Base-by-base conservation (phyloP, 352 stramenopile genomes). In the Thalassiosira livingstoniorum region DNA sequence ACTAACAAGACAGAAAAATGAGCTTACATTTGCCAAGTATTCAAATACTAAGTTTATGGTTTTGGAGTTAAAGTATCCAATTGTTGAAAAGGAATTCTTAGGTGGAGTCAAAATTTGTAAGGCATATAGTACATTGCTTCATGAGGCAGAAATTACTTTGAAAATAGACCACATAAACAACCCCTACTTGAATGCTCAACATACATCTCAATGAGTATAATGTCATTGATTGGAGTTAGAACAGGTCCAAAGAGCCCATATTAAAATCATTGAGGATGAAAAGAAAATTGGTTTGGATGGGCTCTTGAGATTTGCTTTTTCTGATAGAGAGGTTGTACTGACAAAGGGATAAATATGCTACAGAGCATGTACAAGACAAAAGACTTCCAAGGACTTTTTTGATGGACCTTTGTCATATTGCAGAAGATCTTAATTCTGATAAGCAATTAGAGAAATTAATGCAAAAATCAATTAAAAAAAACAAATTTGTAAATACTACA, bases 31-130 rank as follows among this genome's bases (percentile, higher is more conserved):
- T 18, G 21, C 31, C 1, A 39, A n/a, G 25, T 78, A 2, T 42
- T 65, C 23, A 71, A 43, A n/a, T n/a, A n/a, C 25, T 79, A 79
- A 45, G 60, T 47, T 0, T 32, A 79, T n/a, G n/a, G n/a, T n/a
- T n/a, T n/a, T n/a, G n/a, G n/a, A n/a, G n/a, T n/a, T n/a, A n/a
- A n/a, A n/a, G n/a, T n/a, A n/a, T n/a, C n/a, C n/a, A n/a, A n/a
- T n/a, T n/a, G n/a, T n/a, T n/a, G n/a, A n/a, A n/a, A n/a, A n/a
- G n/a, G n/a, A n/a, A n/a, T n/a, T n/a, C n/a, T n/a, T n/a, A n/a
- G n/a, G n/a, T n/a, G n/a, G n/a, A n/a, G n/a, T n/a, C n/a, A n/a
- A n/a, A n/a, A n/a, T n/a, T n/a, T n/a, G n/a, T n/a, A n/a, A n/a
- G n/a, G n/a, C n/a, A n/a, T n/a, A n/a, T n/a, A n/a, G n/a, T n/a